Percentiles rank a stretch among this genome's conserved stretches.
These are phyloP conservation scores for Leptomonas pyrrhocoris DNA, from an alignment of 208 protist genomes.

Conservation along the genomic window DNA sequence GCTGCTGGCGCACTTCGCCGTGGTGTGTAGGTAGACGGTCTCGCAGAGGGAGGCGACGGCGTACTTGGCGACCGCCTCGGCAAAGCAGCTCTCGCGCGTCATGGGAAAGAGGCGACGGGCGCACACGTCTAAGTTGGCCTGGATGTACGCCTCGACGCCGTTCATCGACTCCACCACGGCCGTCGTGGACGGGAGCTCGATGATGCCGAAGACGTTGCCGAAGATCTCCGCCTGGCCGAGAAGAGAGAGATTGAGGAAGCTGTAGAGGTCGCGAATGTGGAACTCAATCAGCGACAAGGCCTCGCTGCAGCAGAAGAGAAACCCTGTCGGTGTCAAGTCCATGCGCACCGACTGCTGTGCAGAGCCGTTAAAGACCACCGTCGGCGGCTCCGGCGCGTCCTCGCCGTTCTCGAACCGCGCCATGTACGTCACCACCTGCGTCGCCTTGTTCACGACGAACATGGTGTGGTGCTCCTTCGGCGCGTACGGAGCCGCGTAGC, in stretches of 20 bases:
- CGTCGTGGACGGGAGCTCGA: constrained; percentile 41
- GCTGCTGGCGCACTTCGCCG: constrained; percentile 32
- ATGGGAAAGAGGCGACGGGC: constrained; percentile 77
- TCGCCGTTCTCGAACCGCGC: constrained; percentile 53
- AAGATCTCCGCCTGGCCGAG: constrained; percentile 70
- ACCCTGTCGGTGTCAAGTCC: constrained; percentile 76
- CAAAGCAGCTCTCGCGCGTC: constrained; percentile 84
- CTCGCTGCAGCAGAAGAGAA: constrained; percentile 73
- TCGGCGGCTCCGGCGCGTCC: constrained; percentile 41
- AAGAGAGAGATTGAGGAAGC: constrained; percentile 65
- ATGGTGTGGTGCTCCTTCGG: constrained; percentile 72
- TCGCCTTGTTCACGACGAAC: constrained; percentile 69
- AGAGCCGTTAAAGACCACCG: constrained; percentile 54
- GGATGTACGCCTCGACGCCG: constrained; percentile 71
- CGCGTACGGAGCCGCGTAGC: constrained; percentile 32
- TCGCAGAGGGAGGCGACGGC: constrained; percentile 64
- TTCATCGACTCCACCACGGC: constrained; percentile 65
- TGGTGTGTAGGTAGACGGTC: constrained; percentile 79
- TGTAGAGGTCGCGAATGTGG: constrained; percentile 65
- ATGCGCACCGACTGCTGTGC: constrained; percentile 64
- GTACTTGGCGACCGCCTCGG: constrained; percentile 68
- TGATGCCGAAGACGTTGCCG: constrained; percentile 78
- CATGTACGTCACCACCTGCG: constrained; percentile 74
- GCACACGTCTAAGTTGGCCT: constrained; percentile 79
- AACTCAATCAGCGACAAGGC: constrained; percentile 76